phyloP scores from a whole-genome alignment of 768 basidiomycete species.

The Lactifluus echinatus region DNA sequence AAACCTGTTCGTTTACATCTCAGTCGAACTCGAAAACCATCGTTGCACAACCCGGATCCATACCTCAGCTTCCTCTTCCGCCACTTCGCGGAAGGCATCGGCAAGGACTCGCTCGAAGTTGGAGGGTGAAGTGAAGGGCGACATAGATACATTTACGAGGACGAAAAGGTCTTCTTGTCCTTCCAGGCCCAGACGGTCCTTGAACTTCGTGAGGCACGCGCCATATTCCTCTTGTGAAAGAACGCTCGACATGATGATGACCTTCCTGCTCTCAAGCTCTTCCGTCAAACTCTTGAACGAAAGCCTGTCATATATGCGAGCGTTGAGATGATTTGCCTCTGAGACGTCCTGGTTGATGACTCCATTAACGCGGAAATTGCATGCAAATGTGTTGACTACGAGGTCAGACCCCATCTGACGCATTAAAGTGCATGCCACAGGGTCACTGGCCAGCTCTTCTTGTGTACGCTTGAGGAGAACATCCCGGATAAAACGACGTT shows the following conservation, averaged over 20 bases:
- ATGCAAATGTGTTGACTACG: constrained; percentile 37
- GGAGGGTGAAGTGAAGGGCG: constrained; percentile 27
- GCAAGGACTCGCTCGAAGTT: too few species aligned
- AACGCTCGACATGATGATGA: constrained; percentile 25
- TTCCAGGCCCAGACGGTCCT: constrained; percentile 30
- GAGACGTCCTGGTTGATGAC: constrained; percentile 30
- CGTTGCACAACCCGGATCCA: neutral
- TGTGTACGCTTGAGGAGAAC: constrained; percentile 9
- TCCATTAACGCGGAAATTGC: constrained; percentile 34
- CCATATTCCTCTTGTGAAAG: constrained; percentile 31
- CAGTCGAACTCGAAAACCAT: neutral
- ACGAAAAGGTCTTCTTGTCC: constrained; percentile 29
- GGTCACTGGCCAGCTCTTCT: constrained; percentile 15
- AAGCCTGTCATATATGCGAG: constrained; percentile 32
- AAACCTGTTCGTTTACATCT: neutral
- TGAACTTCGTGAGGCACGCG: constrained; percentile 29
- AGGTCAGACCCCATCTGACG: constrained; percentile 28
- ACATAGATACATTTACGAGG: constrained; percentile 34
- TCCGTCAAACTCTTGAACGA: constrained; percentile 28
- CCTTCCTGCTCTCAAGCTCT: constrained; percentile 22
- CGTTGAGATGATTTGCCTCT: constrained; percentile 36
- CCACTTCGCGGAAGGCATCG: constrained; percentile 27
- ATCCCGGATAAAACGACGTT: constrained; percentile 20
- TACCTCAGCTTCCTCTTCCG: constrained; percentile 31
- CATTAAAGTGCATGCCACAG: constrained; percentile 10